Evolutionary conservation across 2,329 filamentous ascomycete genomes (phyloP), one percentile per base, ranked within the genome.

Genomic region (Neopestalotiopsis sp.): DNA sequence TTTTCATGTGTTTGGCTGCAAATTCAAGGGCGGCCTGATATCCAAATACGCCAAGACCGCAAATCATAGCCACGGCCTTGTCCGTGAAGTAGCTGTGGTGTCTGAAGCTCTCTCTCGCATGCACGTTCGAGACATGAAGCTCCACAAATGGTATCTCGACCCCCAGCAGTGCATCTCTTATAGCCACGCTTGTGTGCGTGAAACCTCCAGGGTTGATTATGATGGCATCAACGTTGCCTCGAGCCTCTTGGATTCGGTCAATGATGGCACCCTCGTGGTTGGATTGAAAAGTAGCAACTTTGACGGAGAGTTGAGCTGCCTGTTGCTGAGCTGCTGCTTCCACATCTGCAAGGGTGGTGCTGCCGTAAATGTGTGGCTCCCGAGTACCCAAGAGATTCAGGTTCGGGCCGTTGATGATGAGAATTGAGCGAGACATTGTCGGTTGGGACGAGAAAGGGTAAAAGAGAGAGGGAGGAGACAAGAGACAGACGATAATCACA

Each of bases 391-490:
- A 87, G 64, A 95, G 90, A 81, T 94, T 94, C 74, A 95, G 90
- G 79, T 95, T 95, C 40, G 92, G 92, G n/a, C 92, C 92, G 80
- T 94, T 94, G 83, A 94, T 89, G 72, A 94, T 84, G 73, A 94
- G 89, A 76, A 94, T 89, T 67, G 75, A 78, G 68, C 79, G 80
- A 20, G 66, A 13, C 65, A 67, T 67, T 32, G 52, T 66, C n/a
- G 14, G 10, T 17, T 12, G 17, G 13, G 20, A 56, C 6, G 13
- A 7, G 13, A 24, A n/a, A 17, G 20, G 17, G 17, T 7, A 56
- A 56, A 24, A 56, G 49, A 56, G 49, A 17, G 7, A 6, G 13
- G 49, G 13, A 24, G 49, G 13, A 56, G 20, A 7, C 17, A 7
- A 14, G 17, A 38, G n/a, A 24, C 24, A 20, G 45, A 20, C 14